Base-by-base conservation (phyloP, 306 rosid species). In the Betula pendula region DNA sequence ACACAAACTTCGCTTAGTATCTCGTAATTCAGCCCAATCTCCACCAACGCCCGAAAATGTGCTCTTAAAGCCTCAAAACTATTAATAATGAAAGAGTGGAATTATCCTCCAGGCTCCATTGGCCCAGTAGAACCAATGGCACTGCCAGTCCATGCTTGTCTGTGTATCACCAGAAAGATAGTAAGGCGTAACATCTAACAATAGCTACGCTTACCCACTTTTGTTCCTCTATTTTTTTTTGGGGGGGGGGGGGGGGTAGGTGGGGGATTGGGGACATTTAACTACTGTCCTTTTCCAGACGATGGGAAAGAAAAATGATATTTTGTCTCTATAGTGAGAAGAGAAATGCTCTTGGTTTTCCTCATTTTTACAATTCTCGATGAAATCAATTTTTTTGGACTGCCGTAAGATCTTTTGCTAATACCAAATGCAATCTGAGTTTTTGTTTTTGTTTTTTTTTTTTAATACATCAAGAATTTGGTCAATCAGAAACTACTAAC, bases 11-110 rank as follows among this genome's bases (percentile, higher is more conserved):
- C 49, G 29, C 27, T 15, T 27, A 24, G 44, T 68, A 65, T 71
- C 77, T 77, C 56, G 51, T 72, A 62, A 73, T 50, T 31, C 63
- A 71, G 81, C 53, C 74, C 77, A 40, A 52, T 53, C 79, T 20
- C 44, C 55, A 72, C 5, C 75, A 3, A 11, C 29, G 15, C 19
- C 63, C 8, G 15, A 51, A 67, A 14, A 31, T 16, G 42, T 19
- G 12, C 17, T 35, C 40, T 35, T 20, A 15, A 15, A 71, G 53
- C 62, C 50, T 27, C 47, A 20, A 20, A 2, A 12, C 33, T 53
- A 20, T 53, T 53, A 9, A 53, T 20, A 22, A 53, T 53, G 60
- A 20, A 42, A 42, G 0, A 42, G 10, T 42, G 45, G 7, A 38
- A 38, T 38, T 38, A 5, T 38, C 42, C 42, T 38, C 42, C 0